These are phyloP conservation scores for Globisporangium yorkense DNA, from an alignment of 352 stramenopile genomes.

Conservation along the genomic window DNA sequence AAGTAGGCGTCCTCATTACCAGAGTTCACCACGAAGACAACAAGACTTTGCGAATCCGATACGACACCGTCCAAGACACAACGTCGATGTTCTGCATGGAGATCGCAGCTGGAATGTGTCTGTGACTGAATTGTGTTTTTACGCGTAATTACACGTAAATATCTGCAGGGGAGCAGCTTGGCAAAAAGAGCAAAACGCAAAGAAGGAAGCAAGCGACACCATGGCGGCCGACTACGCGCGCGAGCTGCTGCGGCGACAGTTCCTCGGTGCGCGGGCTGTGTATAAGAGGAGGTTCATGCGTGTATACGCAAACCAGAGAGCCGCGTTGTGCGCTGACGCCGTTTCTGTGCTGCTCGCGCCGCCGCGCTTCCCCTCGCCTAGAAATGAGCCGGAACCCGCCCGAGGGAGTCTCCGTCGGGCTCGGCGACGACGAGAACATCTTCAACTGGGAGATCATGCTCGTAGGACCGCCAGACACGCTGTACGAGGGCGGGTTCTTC, in stretches of 20 bases:
- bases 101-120: not conserved
- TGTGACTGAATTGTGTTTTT: not conserved
- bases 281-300: no score
- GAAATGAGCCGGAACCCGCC: constrained; percentile 98
- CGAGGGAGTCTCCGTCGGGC: constrained; percentile 96
- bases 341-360: no score
- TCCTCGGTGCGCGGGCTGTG: constrained; percentile 45
- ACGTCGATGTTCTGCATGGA: no score
- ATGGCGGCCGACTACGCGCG: constrained; percentile 63
- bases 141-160: not conserved
- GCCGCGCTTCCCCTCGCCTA: constrained; percentile 23
- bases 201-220: constrained; percentile 14
- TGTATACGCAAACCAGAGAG: no score
- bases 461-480: constrained; percentile 92
- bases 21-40: no score
- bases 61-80: no score
- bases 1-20: no score
- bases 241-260: constrained; percentile 77
- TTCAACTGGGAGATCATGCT: constrained; percentile 99
- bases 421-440: constrained; percentile 97
- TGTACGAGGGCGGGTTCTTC: constrained; percentile 98
- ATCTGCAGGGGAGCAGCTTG: not conserved
- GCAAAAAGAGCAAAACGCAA: constrained; percentile 13
- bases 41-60: no score
- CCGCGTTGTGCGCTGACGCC: not conserved